Base-by-base conservation (phyloP, 768 basidiomycete genomes). In the Postia placenta region DNA sequence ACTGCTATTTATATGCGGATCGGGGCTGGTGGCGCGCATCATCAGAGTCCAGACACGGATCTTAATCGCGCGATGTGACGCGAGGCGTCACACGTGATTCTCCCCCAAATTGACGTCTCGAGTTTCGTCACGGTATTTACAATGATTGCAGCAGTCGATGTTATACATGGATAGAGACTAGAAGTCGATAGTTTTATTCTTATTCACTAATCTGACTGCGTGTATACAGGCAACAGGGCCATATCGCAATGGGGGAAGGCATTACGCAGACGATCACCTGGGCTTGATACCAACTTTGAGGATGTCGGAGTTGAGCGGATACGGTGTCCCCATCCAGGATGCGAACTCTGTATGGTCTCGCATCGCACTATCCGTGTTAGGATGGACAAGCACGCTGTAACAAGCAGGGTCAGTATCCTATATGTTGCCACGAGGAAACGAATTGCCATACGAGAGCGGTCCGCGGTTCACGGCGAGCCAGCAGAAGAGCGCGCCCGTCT, bases 381-480 rank as follows among this genome's bases (percentile, higher is more conserved):
- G 85, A 64, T 87, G 85, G 54, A 87, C 65, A 4, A 86, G 68
- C 23, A 87, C 81, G 12, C 85, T 86, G 54, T 26, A 17, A 37
- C 9, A 35, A 17, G 30, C 48, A 11, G 6, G 20, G 9, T 41
- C 17, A 35, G 51, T 24, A 42, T 33, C 30, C 15, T 35, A 2
- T 11, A 36, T 12, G 42, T 30, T 47, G 37, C 6, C 36, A 33
- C n/a, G 39, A n/a, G 3, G 28, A n/a, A 51, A 54, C 12, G 38
- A 35, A n/a, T n/a, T 19, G 20, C 71, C 83, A 35, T 60, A 85
- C 84, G 83, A 84, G 71, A 77, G 80, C 5, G 83, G 80, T 11
- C 85, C 85, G 7, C 83, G 76, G 60, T 85, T 70, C 26, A 85
- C 79, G n/a, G 72, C 75, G 15, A 86, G 73, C 76, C 78, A 87